Conservation (phyloP, 768 basidiomycete species). For the Amanita pallidorosea region DNA sequence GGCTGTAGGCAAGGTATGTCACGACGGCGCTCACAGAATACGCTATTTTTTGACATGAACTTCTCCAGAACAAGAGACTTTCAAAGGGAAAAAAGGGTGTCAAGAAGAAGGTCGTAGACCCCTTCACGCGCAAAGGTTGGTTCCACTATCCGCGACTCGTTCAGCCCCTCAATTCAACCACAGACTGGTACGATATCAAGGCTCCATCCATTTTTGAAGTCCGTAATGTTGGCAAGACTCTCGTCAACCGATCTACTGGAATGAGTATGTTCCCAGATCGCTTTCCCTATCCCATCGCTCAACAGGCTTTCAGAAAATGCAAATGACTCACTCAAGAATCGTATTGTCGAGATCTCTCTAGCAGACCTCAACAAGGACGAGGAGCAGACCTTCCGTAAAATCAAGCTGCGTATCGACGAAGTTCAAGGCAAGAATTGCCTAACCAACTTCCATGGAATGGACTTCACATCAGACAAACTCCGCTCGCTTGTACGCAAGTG, state of each 20-base stretch:
- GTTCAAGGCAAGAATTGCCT: constrained; percentile 98
- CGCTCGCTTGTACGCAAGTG: constrained; percentile 99
- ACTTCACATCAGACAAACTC: constrained; percentile 99
- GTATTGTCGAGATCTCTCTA: constrained; percentile 91
- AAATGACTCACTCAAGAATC: constrained; percentile 95
- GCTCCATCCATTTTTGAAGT: constrained; percentile 97
- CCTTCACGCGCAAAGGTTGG: constrained; percentile 96
- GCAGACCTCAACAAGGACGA: constrained; percentile 99
- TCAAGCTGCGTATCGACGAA: constrained; percentile 95
- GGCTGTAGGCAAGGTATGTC: constrained; percentile 82
- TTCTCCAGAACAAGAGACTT: constrained; percentile 83
- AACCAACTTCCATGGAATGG: constrained; percentile 99
- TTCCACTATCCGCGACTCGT: constrained; percentile 8
- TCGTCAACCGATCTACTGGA: constrained; percentile 96
- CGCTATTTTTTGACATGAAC: background rate
- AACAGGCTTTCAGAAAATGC: constrained; percentile 68
- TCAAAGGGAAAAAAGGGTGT: constrained; percentile 98
- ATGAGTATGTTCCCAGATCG: constrained; percentile 61
- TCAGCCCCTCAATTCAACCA: constrained; percentile 5
- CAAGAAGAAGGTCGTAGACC: constrained; percentile 99
- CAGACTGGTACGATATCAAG: constrained; percentile 99
- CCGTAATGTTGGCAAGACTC: constrained; percentile 95
- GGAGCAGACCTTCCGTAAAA: constrained; percentile 99
- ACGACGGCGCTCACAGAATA: background rate
- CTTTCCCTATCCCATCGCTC: background rate